phyloP scores from a whole-genome alignment of 176 grass and related monocot genomes.

The Musa schizocarpa region DNA sequence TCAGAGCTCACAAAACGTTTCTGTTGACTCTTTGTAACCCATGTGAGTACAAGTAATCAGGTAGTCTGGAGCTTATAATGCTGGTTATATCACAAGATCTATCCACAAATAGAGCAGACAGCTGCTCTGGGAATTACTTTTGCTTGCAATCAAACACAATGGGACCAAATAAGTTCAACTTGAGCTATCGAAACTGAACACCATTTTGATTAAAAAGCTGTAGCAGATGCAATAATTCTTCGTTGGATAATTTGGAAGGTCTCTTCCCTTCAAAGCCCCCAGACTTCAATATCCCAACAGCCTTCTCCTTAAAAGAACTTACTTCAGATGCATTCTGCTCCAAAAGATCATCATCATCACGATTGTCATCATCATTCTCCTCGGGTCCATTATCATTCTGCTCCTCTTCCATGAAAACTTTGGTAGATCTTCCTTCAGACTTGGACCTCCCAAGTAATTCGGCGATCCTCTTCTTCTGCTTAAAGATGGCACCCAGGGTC shows the following conservation, averaged over 20 bases:
- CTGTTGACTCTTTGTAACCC: no score
- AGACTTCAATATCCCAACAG: slow-evolving; percentile 37
- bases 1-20: no score
- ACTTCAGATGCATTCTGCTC: slow-evolving; percentile 20
- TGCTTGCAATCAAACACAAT: neutral
- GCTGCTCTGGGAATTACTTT: neutral
- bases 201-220: slow-evolving; percentile 56
- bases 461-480: slow-evolving; percentile 72
- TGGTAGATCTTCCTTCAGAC: neutral
- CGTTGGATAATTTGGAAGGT: slow-evolving; percentile 65
- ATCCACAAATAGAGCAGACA: no score
- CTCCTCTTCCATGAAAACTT: neutral
- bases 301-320: slow-evolving; percentile 40
- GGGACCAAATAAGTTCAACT: neutral
- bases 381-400: slow-evolving; percentile 7
- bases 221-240: slow-evolving; percentile 54
- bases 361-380: slow-evolving; percentile 9
- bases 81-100: no score
- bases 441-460: slow-evolving; percentile 36
- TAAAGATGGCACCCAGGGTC: slow-evolving; percentile 83
- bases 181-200: slow-evolving; percentile 42
- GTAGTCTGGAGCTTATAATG: no score
- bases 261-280: slow-evolving; percentile 39
- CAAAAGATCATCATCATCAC: neutral
- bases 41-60: no score